These are phyloP conservation scores for Nemania sp. DNA, from an alignment of 2,329 filamentous ascomycete genomes.

Conservation along the genomic window DNA sequence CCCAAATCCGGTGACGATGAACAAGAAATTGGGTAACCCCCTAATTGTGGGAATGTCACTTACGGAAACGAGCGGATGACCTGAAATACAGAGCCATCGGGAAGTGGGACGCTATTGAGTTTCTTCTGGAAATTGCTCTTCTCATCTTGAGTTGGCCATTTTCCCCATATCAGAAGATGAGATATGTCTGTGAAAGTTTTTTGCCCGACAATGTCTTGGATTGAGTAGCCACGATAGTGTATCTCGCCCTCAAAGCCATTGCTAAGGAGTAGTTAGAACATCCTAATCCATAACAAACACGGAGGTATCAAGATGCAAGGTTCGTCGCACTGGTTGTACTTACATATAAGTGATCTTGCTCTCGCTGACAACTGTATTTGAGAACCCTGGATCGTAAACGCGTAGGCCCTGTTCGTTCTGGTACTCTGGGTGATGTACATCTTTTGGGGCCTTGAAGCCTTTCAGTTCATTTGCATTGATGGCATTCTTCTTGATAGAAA, in stretches of 20 bases:
- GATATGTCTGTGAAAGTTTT: constrained; percentile 25
- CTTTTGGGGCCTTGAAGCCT: constrained; percentile 24
- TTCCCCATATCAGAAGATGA: constrained; percentile 27
- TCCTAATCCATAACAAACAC: background rate
- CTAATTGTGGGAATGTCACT: background rate
- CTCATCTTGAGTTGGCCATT: constrained; percentile 21
- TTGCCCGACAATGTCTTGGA: constrained; percentile 26
- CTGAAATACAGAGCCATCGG: constrained; percentile 20
- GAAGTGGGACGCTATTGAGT: constrained; percentile 24
- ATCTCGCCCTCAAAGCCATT: constrained; percentile 22
- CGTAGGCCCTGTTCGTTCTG: constrained; percentile 27
- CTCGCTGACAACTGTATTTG: constrained; percentile 28
- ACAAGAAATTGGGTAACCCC: background rate
- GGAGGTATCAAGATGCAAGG: background rate
- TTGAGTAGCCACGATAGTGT: constrained; percentile 24
- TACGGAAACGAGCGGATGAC: constrained; percentile 25
- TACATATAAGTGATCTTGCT: constrained; percentile 29
- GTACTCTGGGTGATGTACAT: constrained; percentile 24
- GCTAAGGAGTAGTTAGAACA: constrained; percentile 8
- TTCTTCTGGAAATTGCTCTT: constrained; percentile 16
- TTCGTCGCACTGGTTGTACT: background rate
- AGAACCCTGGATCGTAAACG: constrained; percentile 27
- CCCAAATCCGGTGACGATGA: background rate
- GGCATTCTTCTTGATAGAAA: constrained; percentile 21
- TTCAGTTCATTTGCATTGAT: constrained; percentile 26